Conservation (phyloP, 2,329 filamentous ascomycete genomes). For the Sordariomycetes sp. region DNA sequence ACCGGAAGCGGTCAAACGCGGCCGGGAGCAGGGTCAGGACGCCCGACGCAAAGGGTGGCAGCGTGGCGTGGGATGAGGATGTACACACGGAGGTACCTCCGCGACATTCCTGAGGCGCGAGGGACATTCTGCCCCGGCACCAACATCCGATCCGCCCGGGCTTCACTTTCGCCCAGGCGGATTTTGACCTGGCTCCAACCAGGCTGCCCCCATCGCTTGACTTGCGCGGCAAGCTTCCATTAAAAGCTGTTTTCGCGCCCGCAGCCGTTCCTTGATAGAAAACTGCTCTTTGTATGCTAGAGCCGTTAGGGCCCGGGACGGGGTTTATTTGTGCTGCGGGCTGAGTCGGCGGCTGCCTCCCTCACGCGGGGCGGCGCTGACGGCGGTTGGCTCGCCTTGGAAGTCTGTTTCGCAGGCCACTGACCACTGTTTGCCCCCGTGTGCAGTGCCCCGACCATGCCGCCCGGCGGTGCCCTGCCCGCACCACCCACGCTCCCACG, state of each 20-base stretch:
- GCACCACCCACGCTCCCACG: too few species aligned
- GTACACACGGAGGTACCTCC: not conserved
- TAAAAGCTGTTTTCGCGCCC: not conserved
- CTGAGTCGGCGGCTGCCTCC: too few species aligned
- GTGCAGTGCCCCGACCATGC: not conserved
- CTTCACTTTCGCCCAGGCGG: not conserved
- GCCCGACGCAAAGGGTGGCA: too few species aligned
- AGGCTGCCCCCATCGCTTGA: not conserved
- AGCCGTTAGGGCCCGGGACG: not conserved
- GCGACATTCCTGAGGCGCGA: not conserved
- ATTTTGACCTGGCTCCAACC: not conserved
- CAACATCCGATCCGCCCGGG: constrained; percentile 4
- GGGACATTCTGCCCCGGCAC: not conserved
- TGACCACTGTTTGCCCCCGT: not conserved
- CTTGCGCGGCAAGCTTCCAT: not conserved
- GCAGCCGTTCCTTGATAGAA: too few species aligned
- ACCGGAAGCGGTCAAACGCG: not conserved
- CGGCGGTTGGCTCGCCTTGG: not conserved
- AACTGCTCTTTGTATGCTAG: not conserved
- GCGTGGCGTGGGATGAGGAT: not conserved
- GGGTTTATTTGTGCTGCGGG: not conserved
- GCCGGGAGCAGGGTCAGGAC: not conserved
- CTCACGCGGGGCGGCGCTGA: not conserved
- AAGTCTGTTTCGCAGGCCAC: not conserved
- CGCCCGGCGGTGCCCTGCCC: not conserved